Evolutionary conservation across 805 yeast genomes (phyloP).

Genomic region (Sporopachydermia lactativora): DNA sequence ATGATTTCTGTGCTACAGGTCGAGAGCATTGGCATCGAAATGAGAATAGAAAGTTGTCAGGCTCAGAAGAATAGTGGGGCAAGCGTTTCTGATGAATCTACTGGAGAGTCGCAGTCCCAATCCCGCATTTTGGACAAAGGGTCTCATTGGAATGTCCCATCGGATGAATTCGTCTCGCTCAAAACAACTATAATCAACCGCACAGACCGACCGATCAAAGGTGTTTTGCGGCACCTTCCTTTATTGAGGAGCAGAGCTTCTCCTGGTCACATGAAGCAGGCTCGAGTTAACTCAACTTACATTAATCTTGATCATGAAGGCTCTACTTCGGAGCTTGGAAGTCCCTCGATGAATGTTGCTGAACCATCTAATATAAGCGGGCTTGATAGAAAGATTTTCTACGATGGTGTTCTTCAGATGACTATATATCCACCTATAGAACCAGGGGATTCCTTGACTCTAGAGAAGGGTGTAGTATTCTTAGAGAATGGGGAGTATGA

Average conservation of each 20-base stretch:
- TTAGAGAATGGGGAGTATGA: constrained; percentile 72
- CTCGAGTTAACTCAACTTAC: constrained; percentile 14
- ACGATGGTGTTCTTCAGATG: constrained; percentile 60
- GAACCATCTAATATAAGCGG: constrained; percentile 14
- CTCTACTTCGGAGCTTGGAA: not conserved
- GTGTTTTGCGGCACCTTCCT: constrained; percentile 49
- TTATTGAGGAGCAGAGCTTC: constrained; percentile 7
- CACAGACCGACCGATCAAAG: constrained; percentile 27
- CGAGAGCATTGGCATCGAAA: constrained; percentile 31
- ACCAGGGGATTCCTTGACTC: constrained; percentile 27
- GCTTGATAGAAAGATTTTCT: constrained; percentile 44
- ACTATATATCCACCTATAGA: constrained; percentile 28
- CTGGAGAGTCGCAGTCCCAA: constrained; percentile 6
- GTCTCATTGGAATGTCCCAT: constrained; percentile 19
- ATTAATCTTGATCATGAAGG: constrained; percentile 8
- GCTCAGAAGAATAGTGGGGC: constrained; percentile 5
- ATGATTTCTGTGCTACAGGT: constrained; percentile 44
- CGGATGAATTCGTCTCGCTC: constrained; percentile 40
- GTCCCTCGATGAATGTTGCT: constrained; percentile 5
- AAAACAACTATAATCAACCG: constrained; percentile 36
- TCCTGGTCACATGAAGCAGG: too few species aligned
- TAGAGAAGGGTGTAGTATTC: constrained; percentile 44
- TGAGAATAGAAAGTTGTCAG: constrained; percentile 15
- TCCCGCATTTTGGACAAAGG: constrained; percentile 15
- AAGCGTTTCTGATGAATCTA: constrained; percentile 8